phyloP scores from a whole-genome alignment of 257 asterid species.

The Hygrophila difformis region DNA sequence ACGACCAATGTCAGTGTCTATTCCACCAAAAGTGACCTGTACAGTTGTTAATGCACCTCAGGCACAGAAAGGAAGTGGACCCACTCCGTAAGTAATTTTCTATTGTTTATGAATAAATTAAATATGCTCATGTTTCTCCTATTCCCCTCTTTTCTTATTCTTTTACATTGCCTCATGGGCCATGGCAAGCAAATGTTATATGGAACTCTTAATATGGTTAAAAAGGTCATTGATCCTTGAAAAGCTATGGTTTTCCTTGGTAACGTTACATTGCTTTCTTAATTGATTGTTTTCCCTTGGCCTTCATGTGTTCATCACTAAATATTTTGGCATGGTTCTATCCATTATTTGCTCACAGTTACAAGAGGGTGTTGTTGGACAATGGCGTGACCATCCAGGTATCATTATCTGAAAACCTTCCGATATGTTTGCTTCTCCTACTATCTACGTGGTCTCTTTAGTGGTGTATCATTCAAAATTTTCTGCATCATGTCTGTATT shows the following conservation, averaged over 20 bases:
- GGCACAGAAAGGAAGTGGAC: constrained; percentile 59
- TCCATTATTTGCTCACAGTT: constrained; percentile 39
- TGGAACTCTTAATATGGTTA: not conserved
- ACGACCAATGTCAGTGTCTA: constrained; percentile 68
- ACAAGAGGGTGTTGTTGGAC: constrained; percentile 79
- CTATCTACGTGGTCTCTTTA: too few relatives aligned
- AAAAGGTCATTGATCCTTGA: not conserved
- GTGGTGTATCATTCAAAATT: too few relatives aligned
- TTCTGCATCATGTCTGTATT: too few relatives aligned
- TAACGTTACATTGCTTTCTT: constrained; percentile 5
- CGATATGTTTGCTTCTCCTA: not conserved
- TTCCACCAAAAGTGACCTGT: constrained; percentile 70
- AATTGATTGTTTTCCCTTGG: constrained; percentile 14
- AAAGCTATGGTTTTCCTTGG: not conserved
- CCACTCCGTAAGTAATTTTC: constrained; percentile 64
- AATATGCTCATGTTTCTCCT: not conserved
- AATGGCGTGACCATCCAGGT: constrained; percentile 87
- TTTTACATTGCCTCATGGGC: not conserved
- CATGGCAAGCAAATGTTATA: constrained; percentile 5
- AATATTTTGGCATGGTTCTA: constrained; percentile 10
- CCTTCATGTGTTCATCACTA: not conserved
- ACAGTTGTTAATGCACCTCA: constrained; percentile 73
- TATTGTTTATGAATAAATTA: constrained; percentile 7
- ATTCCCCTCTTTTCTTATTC: too few relatives aligned
- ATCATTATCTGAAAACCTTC: constrained; percentile 16